Conservation (phyloP, 2,329 filamentous ascomycete species). For the Dothistroma septosporum region DNA sequence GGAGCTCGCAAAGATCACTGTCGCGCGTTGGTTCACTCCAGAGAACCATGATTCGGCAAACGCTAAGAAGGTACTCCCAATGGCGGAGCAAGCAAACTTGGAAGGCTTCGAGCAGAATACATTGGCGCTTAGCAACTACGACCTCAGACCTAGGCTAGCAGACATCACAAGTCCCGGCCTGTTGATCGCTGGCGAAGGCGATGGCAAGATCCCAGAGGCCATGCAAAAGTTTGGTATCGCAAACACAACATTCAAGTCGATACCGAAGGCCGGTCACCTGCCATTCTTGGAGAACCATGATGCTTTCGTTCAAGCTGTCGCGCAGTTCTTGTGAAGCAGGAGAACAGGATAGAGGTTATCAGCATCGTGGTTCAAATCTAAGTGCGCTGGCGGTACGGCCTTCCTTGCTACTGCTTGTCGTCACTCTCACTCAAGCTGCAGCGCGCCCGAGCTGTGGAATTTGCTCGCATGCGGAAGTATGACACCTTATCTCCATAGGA, state of each 20-base stretch:
- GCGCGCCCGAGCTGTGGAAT: too few relatives aligned
- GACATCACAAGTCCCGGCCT: slow-evolving; percentile 56
- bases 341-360: neutral
- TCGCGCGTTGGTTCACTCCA: slow-evolving; percentile 68
- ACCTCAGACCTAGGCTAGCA: slow-evolving; percentile 57
- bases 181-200: slow-evolving; percentile 68
- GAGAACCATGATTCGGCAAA: slow-evolving; percentile 57
- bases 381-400: neutral
- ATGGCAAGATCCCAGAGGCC: slow-evolving; percentile 70
- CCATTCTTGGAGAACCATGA: slow-evolving; percentile 76
- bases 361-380: neutral
- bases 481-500: too few relatives aligned
- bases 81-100: slow-evolving; percentile 66
- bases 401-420: too few relatives aligned
- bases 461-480: too few relatives aligned
- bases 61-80: slow-evolving; percentile 59
- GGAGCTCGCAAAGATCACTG: slow-evolving; percentile 65
- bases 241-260: slow-evolving; percentile 58
- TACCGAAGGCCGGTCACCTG: slow-evolving; percentile 71
- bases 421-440: too few relatives aligned
- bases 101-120: slow-evolving; percentile 65
- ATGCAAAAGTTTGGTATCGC: slow-evolving; percentile 63
- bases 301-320: slow-evolving; percentile 62
- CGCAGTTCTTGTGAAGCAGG: slow-evolving; percentile 50
- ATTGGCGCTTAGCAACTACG: slow-evolving; percentile 67